Evolutionary conservation across 805 yeast species (phyloP), one percentile per base, ranked within the genome.

Genomic region (Myxozyma nipponensis): DNA sequence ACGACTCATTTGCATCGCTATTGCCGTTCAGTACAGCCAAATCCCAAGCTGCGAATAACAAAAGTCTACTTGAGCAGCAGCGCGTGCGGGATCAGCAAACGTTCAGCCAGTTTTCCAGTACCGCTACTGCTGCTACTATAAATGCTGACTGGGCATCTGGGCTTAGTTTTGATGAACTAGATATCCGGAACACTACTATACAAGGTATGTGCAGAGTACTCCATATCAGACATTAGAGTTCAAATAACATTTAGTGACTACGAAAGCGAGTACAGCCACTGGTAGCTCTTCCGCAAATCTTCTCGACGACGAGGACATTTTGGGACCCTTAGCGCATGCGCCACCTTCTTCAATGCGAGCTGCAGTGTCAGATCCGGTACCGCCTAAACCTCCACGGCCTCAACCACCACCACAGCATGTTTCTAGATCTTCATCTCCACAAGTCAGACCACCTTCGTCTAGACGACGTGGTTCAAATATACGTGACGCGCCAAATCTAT

Each of bases 241-340:
- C 23, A 9, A 18, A 37, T 18, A 28, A 28, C 10, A 28, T 28
- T 28, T 28, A 15, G 9, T 7, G 30, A 22, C 6, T 17, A 24
- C 28, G 22, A 40, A 41, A 21, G n/a, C 18, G 13, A 9, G 42
- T 4, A 19, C 23, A 7, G 18, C 42, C n/a, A 10, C 46, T 4
- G 32, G 22, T 23, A 18, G 13, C 21, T 6, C 48, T 10, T 4
- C 42, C 3, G 22, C 42, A 10, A 19, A 37, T 15, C 17, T 42
- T 4, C 36, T 42, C 5, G 57, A 53, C 17, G 50, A 53, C 15
- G 57, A 49, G 10, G 62, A 57, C 25, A 57, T 58, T 28, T 52
- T 58, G 13, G 62, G 61, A 15, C 58, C 54, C 4, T 44, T 58
- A 3, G 62, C 60, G 3, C 49, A 51, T n/a, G 50, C 57, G 13